Percentiles rank a stretch among this genome's conserved stretches.
phyloP scores from a whole-genome alignment of 768 basidiomycete species.

The Lyophyllum decastes region DNA sequence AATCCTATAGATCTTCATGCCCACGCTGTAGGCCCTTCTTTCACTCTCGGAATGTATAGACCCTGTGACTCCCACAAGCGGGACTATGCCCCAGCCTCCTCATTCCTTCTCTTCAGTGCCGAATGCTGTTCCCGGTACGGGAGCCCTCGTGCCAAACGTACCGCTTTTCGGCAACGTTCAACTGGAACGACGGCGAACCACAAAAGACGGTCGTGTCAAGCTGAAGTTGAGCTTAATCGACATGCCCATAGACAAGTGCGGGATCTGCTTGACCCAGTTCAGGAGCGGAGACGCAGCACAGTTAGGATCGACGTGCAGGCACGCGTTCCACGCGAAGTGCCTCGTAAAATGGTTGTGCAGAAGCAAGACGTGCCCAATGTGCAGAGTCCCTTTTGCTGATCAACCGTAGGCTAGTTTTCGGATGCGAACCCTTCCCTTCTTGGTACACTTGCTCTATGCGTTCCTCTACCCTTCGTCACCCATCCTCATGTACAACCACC shows the following conservation, averaged over 20 bases:
- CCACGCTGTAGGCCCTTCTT: conserved; percentile 50
- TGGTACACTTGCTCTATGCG: background rate
- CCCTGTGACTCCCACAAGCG: conserved; percentile 35
- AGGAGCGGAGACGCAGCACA: conserved; percentile 56
- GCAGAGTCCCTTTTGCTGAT: conserved; percentile 47
- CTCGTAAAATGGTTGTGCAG: conserved; percentile 61
- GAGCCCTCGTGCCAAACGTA: conserved; percentile 19
- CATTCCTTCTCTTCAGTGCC: conserved; percentile 6
- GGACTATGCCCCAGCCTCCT: background rate
- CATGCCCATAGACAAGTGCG: conserved; percentile 65
- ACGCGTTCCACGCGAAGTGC: conserved; percentile 69
- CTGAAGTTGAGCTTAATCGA: conserved; percentile 68
- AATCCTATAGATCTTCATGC: too few species aligned
- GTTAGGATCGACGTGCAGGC: conserved; percentile 59
- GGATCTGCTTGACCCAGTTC: conserved; percentile 75
- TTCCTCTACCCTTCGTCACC: too few species aligned
- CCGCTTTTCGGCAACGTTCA: conserved; percentile 48
- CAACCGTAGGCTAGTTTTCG: conserved; percentile 8
- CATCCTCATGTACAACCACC: too few species aligned
- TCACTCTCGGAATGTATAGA: conserved; percentile 65
- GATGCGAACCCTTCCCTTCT: background rate
- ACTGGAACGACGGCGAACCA: conserved; percentile 58
- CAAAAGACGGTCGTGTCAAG: conserved; percentile 68
- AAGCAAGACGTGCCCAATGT: conserved; percentile 66
- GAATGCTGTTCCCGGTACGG: background rate